Evolutionary conservation across 2,329 filamentous ascomycete species (phyloP).

Genomic region (Tolypocladium nubicola): DNA sequence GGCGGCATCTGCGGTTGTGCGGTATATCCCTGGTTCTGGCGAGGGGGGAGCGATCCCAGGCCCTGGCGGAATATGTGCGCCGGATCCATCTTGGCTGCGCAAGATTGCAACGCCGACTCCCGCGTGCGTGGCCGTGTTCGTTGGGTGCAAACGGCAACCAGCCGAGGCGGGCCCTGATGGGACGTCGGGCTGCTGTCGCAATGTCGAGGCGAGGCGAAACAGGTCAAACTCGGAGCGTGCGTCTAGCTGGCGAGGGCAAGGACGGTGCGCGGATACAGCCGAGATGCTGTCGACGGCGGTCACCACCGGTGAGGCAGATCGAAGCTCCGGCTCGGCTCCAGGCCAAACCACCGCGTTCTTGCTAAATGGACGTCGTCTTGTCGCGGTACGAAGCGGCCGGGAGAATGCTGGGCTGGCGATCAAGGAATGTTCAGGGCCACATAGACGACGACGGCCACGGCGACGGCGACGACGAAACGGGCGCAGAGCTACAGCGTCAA

Average conservation of each 20-base stretch:
- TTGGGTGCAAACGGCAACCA: not conserved
- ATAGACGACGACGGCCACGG: not conserved
- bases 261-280: not conserved
- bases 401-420: not conserved
- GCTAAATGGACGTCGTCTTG: not conserved
- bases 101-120: not conserved
- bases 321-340: not conserved
- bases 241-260: not conserved
- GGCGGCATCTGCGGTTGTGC: slow-evolving; percentile 18
- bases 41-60: slow-evolving; percentile 33
- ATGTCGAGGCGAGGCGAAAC: not conserved
- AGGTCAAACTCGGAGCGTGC: not conserved
- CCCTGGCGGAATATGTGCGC: slow-evolving; percentile 50
- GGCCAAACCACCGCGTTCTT: not conserved
- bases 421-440: not conserved
- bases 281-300: not conserved
- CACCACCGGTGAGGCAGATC: not conserved
- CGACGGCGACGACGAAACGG: not conserved
- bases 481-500: not conserved
- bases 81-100: slow-evolving; percentile 40
- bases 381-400: not conserved
- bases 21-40: slow-evolving; percentile 21
- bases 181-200: not conserved
- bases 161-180: not conserved
- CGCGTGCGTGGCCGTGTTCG: not conserved